Conservation (phyloP, 225 moss, liverwort and hornwort genomes). For the Anthoceros angustus region DNA sequence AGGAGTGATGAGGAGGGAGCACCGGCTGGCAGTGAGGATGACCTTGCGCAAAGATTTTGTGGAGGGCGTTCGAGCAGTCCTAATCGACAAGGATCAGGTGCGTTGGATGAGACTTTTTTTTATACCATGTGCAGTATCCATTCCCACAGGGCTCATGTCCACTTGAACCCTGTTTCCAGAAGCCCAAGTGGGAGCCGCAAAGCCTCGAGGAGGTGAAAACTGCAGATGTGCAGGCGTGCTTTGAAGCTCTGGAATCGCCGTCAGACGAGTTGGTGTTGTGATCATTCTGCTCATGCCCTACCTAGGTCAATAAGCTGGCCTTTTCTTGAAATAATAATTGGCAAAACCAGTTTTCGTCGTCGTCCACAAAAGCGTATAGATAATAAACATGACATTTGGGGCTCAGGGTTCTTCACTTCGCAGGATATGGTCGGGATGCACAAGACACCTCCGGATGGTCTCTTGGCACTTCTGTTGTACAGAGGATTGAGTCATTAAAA, state of each 20-base stretch:
- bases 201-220: slow-evolving; percentile 29
- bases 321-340: background rate
- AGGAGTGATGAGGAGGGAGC: slow-evolving; percentile 85
- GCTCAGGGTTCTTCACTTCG: background rate
- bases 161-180: slow-evolving; percentile 17
- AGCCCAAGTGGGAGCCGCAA: slow-evolving; percentile 48
- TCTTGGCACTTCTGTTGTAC: too few relatives aligned
- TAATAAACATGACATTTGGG: background rate
- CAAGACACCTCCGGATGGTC: background rate
- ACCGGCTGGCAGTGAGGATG: slow-evolving; percentile 54
- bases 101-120: background rate
- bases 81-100: slow-evolving; percentile 92
- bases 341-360: background rate
- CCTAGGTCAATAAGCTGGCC: background rate
- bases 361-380: too few relatives aligned
- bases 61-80: slow-evolving; percentile 80
- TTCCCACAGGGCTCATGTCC: background rate
- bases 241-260: slow-evolving; percentile 21
- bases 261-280: slow-evolving; percentile 30
- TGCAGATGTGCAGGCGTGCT: slow-evolving; percentile 28
- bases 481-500: too few relatives aligned
- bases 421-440: background rate
- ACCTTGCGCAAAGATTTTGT: slow-evolving; percentile 54
- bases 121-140: background rate
- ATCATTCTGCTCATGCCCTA: background rate